Base-by-base conservation (phyloP, 495 filamentous ascomycete genomes). In the Aspergillus sclerotioniger region DNA sequence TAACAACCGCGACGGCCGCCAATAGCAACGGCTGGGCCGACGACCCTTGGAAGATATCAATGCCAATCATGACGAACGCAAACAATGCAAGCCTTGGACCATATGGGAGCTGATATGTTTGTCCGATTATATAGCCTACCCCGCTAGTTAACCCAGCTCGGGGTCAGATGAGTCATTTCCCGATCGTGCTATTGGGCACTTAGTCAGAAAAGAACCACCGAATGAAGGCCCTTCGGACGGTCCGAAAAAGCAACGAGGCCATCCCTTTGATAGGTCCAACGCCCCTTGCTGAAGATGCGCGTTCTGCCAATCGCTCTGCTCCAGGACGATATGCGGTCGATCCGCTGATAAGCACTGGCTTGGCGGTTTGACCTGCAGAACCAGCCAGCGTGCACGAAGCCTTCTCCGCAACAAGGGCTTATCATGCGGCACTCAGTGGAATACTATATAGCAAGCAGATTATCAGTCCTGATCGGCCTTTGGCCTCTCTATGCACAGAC, bases 261-360 rank as follows among this genome's bases (percentile, higher is more conserved):
- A 28, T 9, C 20, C 13, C 28, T 12, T 2, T 29, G 20, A 25
- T 29, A 25, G 46, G 19, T 49, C 28, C 12, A 21, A n/a, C 10
- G 20, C 46, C 20, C 13, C 28, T 49, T 25, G 20, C 46, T 29
- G 28, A n/a, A n/a, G 20, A 49, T 25, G 46, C 6, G 17, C 16
- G 16, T 3, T 28, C 44, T 47, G 17, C 46, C 46, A 49, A 29
- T 49, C 9, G 13, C 37, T 12, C 37, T 15, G 13, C 37, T 25
- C 37, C 37, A 13, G 9, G 44, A 47, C 20, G 44, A 47, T 6
- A 8, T 25, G 44, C 21, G 21, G 20, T 29, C 46, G 21, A 28
- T 47, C 44, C 21, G 46, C 46, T 49, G 46, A 29, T 49, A 25
- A 25, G 46, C 46, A 49, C 37, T n/a, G 8, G 19, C 46, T 29